These are phyloP conservation scores for Salicornia ramosissima DNA, from an alignment of 148 eudicot genomes.

Conservation along the genomic window DNA sequence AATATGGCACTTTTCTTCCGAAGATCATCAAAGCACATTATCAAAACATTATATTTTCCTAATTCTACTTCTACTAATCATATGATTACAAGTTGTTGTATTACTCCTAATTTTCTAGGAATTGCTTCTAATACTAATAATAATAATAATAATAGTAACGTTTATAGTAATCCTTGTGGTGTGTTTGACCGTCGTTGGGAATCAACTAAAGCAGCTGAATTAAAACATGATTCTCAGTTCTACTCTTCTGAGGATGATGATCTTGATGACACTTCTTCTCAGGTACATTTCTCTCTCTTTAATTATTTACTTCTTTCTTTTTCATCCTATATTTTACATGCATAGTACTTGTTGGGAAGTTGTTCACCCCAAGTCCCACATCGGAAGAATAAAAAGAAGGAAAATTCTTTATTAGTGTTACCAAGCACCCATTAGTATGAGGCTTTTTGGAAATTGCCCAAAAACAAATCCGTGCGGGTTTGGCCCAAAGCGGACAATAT, in stretches of 20 bases:
- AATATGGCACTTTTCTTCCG: slow-evolving; percentile 32
- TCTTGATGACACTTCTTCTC: slow-evolving; percentile 12
- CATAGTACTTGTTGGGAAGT: too few species aligned
- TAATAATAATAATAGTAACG: too few species aligned
- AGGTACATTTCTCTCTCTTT: slow-evolving; percentile 21
- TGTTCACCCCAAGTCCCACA: too few species aligned
- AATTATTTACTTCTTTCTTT: too few species aligned
- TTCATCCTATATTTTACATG: too few species aligned
- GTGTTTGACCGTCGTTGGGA: slow-evolving; percentile 25
- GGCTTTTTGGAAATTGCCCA: too few species aligned
- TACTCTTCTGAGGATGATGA: slow-evolving; percentile 28
- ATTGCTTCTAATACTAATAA: background rate
- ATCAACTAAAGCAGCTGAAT: slow-evolving; percentile 26
- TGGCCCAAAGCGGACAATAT: too few species aligned
- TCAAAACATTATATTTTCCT: slow-evolving; percentile 3
- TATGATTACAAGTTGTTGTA: background rate
- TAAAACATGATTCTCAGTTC: slow-evolving; percentile 25
- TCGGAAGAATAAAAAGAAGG: too few species aligned
- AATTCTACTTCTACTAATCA: background rate
- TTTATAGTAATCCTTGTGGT: slow-evolving; percentile 9
- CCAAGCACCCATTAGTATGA: too few species aligned
- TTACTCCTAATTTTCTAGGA: background rate
- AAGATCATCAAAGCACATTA: slow-evolving; percentile 26
- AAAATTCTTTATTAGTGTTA: too few species aligned
- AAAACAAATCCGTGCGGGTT: too few species aligned